Evolutionary conservation across 345 rosid species (phyloP).

Genomic region (Syzygium aromaticum): DNA sequence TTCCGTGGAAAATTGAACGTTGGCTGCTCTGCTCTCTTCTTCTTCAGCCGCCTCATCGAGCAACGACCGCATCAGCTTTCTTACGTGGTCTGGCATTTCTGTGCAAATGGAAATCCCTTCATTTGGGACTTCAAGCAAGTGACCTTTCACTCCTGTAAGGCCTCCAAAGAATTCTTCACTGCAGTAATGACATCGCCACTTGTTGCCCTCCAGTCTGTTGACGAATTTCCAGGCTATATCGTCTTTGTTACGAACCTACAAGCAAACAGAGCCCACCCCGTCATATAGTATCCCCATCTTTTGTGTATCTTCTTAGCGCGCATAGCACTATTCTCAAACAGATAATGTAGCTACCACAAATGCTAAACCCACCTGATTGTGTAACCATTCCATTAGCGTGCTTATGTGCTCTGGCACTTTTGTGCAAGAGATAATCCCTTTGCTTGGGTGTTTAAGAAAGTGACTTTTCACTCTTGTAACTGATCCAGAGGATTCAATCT

Average conservation of each 20-base stretch:
- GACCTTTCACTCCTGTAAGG: not conserved
- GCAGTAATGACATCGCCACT: not conserved
- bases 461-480: not conserved
- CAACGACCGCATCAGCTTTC: not conserved
- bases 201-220: not conserved
- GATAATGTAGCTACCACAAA: not conserved
- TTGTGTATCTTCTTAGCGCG: not conserved
- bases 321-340: not conserved
- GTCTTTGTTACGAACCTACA: not conserved
- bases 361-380: not conserved
- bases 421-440: not conserved
- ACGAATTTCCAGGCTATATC: not conserved
- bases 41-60: not conserved
- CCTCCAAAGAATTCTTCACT: not conserved
- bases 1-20: not conserved
- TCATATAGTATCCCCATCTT: not conserved
- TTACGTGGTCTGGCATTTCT: not conserved
- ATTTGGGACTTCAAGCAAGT: not conserved
- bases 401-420: not conserved
- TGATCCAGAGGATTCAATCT: not conserved
- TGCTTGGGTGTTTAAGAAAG: not conserved
- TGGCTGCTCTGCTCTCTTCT: not conserved
- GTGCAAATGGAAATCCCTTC: not conserved
- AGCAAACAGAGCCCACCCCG: not conserved
- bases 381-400: not conserved